A percentile compares a stretch with the other conserved stretches of the same genome.
Conservation (phyloP, 164 flowering plant species). For the Vitis rupestris region DNA sequence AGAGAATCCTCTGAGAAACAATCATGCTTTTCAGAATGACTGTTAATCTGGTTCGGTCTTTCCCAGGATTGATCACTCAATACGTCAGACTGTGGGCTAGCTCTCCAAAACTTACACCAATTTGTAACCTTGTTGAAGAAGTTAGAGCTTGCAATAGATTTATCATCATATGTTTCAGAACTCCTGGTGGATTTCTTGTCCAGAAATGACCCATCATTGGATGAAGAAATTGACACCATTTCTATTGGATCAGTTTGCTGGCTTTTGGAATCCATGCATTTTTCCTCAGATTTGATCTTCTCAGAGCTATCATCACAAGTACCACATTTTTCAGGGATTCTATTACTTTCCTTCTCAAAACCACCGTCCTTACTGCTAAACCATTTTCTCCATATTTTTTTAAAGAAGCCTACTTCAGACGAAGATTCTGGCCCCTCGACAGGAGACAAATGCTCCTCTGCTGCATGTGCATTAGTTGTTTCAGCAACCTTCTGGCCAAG, state of each 20-base stretch:
- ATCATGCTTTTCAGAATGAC: conserved; percentile 23
- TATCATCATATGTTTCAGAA: conserved; percentile 16
- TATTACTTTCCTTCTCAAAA: conserved; percentile 6
- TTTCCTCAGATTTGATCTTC: conserved; percentile 12
- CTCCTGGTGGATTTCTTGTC: conserved; percentile 7
- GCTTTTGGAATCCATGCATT: conserved; percentile 8
- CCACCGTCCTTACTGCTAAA: conserved; percentile 23
- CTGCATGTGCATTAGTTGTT: conserved; percentile 1
- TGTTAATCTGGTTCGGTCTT: conserved; percentile 8
- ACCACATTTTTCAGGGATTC: conserved; percentile 4
- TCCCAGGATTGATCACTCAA: conserved; percentile 15
- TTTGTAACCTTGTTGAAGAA: conserved; percentile 23
- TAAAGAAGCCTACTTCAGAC: conserved; percentile 36
- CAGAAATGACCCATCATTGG: conserved; percentile 13
- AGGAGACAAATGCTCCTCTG: conserved; percentile 5
- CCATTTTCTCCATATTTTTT: conserved; percentile 40
- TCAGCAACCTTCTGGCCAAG: conserved; percentile 8
- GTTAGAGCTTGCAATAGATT: conserved; percentile 19
- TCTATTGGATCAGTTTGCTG: conserved; percentile 10
- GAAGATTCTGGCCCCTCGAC: conserved; percentile 20
- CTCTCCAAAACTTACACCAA: conserved; percentile 37
- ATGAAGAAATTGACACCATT: conserved; percentile 21
- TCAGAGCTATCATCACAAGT: conserved; percentile 7
- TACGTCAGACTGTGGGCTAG: conserved; percentile 14
- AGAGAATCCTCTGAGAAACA: conserved; percentile 41